Conservation (phyloP, 2,329 filamentous ascomycete species). For the Arthrobotrys megalospora region DNA sequence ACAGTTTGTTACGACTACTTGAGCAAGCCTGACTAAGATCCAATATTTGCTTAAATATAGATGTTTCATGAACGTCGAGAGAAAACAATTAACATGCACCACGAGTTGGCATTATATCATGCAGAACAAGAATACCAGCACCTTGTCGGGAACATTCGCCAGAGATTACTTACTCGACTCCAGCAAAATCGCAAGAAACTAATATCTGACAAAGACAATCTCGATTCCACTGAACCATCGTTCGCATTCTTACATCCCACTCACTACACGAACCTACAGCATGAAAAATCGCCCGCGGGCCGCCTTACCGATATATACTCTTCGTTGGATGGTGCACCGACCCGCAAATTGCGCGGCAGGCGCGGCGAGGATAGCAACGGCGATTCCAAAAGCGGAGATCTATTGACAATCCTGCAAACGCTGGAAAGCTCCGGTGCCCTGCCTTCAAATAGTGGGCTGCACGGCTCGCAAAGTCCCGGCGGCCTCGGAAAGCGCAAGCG, state of each 20-base stretch:
- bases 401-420: slow-evolving; percentile 50
- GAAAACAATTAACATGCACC: slow-evolving; percentile 48
- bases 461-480: slow-evolving; percentile 59
- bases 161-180: slow-evolving; percentile 46
- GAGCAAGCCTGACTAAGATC: neutral
- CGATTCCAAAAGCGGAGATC: slow-evolving; percentile 45
- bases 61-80: slow-evolving; percentile 53
- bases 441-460: slow-evolving; percentile 42
- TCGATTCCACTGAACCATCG: slow-evolving; percentile 49
- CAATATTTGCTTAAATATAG: slow-evolving; percentile 9
- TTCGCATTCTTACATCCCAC: slow-evolving; percentile 52
- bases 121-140: slow-evolving; percentile 59
- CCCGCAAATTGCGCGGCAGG: slow-evolving; percentile 51
- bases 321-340: slow-evolving; percentile 45
- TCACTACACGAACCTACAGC: slow-evolving; percentile 42
- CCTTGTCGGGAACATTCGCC: slow-evolving; percentile 54
- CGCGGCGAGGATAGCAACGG: slow-evolving; percentile 56
- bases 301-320: slow-evolving; percentile 58
- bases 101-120: slow-evolving; percentile 49
- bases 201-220: slow-evolving; percentile 59
- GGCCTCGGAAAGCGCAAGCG: slow-evolving; percentile 61
- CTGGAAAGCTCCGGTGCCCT: slow-evolving; percentile 50
- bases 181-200: slow-evolving; percentile 57
- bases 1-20: neutral
- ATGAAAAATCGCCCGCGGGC: slow-evolving; percentile 51